Evolutionary conservation across 164 flowering plant species (phyloP), one percentile per base, ranked within the genome.

Genomic region (Kingdonia uniflora): DNA sequence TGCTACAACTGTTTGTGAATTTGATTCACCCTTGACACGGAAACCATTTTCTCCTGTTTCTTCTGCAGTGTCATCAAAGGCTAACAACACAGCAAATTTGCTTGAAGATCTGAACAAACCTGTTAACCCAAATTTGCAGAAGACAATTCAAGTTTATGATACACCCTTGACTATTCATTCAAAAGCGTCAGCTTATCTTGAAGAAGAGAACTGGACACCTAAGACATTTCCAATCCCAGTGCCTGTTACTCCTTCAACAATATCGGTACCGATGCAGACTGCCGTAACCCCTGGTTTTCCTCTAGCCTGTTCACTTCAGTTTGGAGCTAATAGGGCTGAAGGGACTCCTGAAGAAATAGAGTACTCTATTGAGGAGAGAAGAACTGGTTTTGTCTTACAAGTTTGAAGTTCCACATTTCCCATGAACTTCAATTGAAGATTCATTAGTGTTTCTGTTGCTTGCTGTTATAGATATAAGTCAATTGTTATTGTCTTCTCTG

Each of bases 21-120:
- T 49, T 6, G 81, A 82, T 19, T 64, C 78, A 19, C 77, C 82
- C 3, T 55, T 66, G 65, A 58, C 52, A 21, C 71, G 99, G 43
- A 75, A 68, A 64, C 99, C 99, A 13, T 81, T 88, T 71, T 84
- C 95, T 22, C 91, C 95, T 19, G 71, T 87, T 52, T 68, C 82
- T 65, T 62, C 84, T 14, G 57, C 73, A 47, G 68, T 69, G 16
- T 70, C 80, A 49, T 67, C 84, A 19, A 77, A 75, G 63, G 51
- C 74, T 58, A 79, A 69, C 33, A 20, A 17, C 42, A 48, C 61
- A 40, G 25, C 73, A 38, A 74, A 72, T 47, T 14, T 63, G 6
- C 33, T 68, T 21, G 80, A 75, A 52, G 80, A 77, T 54, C 51
- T 53, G 26, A 78, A 68, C 57, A 60, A 22, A 20, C 52, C 59